phyloP scores from a whole-genome alignment of 2,329 filamentous ascomycete genomes.

The Mariannaea sp. region DNA sequence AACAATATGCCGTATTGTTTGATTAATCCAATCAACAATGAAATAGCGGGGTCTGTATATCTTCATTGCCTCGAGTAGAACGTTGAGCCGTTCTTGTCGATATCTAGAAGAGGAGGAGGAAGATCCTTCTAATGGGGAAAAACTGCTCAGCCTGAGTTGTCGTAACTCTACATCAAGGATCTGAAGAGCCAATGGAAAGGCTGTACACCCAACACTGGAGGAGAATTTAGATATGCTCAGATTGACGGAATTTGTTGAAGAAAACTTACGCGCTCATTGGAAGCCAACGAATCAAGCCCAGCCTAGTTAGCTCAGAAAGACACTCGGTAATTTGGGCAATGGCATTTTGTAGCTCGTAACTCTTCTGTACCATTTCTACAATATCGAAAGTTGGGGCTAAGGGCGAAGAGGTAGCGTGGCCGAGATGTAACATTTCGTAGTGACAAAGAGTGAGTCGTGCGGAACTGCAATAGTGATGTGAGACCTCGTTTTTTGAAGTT shows the following conservation, averaged over 20 bases:
- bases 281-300: conserved; percentile 27
- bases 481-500: accelerated
- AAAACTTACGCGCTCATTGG: conserved; percentile 35
- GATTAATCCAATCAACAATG: conserved; percentile 34
- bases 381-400: conserved; percentile 9
- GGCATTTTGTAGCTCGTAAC: conserved; percentile 32
- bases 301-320: conserved; percentile 25
- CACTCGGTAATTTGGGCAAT: conserved; percentile 31
- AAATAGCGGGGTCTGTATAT: conserved; percentile 30
- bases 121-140: not conserved
- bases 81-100: conserved; percentile 31
- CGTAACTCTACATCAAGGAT: conserved; percentile 33
- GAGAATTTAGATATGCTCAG: accelerated
- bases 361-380: conserved; percentile 21
- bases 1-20: conserved; percentile 29
- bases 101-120: not conserved
- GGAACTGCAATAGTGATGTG: conserved; percentile 12
- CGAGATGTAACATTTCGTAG: conserved; percentile 31
- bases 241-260: accelerated
- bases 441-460: conserved; percentile 29
- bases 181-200: conserved; percentile 28
- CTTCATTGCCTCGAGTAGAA: conserved; percentile 32
- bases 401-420: conserved; percentile 17
- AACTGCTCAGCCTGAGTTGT: conserved; percentile 12
- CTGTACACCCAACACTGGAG: conserved; percentile 30